Conservation (phyloP, 148 eudicot species). For the Talinum fruticosum region DNA sequence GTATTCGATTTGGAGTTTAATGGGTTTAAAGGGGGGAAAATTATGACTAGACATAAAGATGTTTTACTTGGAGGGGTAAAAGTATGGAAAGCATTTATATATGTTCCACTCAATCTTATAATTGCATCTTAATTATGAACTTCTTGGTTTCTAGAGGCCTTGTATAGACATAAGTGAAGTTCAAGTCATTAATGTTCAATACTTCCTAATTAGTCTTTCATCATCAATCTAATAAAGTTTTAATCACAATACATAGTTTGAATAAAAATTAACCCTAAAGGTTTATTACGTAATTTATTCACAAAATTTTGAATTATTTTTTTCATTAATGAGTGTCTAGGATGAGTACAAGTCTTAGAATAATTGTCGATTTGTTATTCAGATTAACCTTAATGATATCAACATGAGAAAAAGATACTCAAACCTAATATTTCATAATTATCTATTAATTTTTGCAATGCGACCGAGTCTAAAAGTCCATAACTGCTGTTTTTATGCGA, state of each 20-base stretch:
- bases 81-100: conserved; percentile 1
- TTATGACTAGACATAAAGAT: conserved; percentile 34
- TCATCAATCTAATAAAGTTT: background rate
- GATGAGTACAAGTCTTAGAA: too few species aligned
- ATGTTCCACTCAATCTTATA: background rate
- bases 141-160: background rate
- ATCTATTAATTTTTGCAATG: too few species aligned
- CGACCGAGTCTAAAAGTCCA: too few species aligned
- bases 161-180: conserved; percentile 12
- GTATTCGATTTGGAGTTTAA: conserved; percentile 23
- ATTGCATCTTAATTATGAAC: conserved; percentile 6
- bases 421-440: too few species aligned
- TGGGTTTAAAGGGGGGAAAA: conserved; percentile 15
- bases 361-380: too few species aligned
- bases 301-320: too few species aligned
- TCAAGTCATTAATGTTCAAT: conserved; percentile 12
- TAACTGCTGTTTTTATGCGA: too few species aligned
- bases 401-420: too few species aligned
- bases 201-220: conserved; percentile 7
- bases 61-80: conserved; percentile 22
- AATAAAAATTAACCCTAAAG: too few species aligned
- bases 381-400: too few species aligned
- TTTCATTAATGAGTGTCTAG: too few species aligned
- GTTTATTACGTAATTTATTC: too few species aligned
- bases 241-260: background rate